phyloP scores from a whole-genome alignment of 169 alveolate species.

The Plasmodium coatneyi region DNA sequence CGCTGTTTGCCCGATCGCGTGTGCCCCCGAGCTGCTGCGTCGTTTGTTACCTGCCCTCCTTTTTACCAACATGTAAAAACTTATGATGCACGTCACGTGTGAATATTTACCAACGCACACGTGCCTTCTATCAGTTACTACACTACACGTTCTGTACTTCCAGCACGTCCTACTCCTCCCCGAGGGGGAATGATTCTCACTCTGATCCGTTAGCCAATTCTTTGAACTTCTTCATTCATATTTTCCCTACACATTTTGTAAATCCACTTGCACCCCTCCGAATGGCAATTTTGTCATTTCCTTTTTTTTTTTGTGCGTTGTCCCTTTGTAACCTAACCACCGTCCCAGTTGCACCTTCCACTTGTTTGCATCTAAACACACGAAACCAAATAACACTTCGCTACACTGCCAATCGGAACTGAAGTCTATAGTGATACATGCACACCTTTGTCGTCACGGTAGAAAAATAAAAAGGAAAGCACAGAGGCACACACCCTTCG shows the following conservation, averaged over 20 bases:
- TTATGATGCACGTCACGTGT: neutral
- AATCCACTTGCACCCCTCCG: neutral
- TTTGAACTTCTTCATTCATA: neutral
- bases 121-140: neutral
- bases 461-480: neutral
- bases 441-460: neutral
- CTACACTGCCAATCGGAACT: neutral
- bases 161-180: neutral
- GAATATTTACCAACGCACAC: neutral
- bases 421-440: neutral
- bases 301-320: conserved; percentile 2
- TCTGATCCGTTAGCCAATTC: neutral
- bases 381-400: neutral
- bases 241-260: neutral
- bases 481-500: neutral
- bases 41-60: neutral
- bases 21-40: neutral
- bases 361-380: neutral
- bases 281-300: neutral
- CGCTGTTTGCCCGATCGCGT: neutral
- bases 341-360: neutral
- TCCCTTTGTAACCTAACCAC: neutral
- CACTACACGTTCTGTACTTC: neutral
- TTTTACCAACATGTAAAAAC: neutral
- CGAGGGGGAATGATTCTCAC: neutral